A percentile compares a stretch with the other conserved stretches of the same genome.
Evolutionary conservation across 2,329 filamentous ascomycete species (phyloP).

Genomic region (Penicillium hordei): DNA sequence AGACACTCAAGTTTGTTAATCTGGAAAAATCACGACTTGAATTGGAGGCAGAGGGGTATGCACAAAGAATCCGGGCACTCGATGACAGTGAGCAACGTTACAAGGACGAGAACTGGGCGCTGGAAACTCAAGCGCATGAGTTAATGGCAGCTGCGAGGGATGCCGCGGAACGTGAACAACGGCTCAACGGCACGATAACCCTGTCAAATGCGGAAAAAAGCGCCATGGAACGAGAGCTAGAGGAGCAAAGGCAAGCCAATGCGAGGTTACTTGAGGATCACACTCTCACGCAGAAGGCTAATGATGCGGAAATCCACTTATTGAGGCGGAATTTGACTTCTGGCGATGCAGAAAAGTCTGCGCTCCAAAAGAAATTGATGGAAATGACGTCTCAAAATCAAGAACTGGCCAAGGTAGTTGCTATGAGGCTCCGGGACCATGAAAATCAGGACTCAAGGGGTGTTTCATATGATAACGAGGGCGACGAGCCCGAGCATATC

Average conservation of each 20-base stretch:
- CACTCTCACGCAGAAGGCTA: slow-evolving; percentile 70
- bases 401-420: slow-evolving; percentile 81
- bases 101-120: slow-evolving; percentile 98
- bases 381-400: slow-evolving; percentile 87
- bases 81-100: slow-evolving; percentile 95
- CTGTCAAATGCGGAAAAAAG: slow-evolving; percentile 72
- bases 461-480: slow-evolving; percentile 62
- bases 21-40: slow-evolving; percentile 77
- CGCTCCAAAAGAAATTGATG: slow-evolving; percentile 80
- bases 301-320: slow-evolving; percentile 83
- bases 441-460: slow-evolving; percentile 64
- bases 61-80: slow-evolving; percentile 75
- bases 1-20: slow-evolving; percentile 72
- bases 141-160: slow-evolving; percentile 72
- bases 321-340: slow-evolving; percentile 76
- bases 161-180: slow-evolving; percentile 77
- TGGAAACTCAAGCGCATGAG: slow-evolving; percentile 90
- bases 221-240: slow-evolving; percentile 76
- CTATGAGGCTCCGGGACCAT: slow-evolving; percentile 66
- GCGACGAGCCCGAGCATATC: slow-evolving; percentile 64
- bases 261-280: slow-evolving; percentile 81
- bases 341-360: slow-evolving; percentile 74
- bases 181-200: slow-evolving; percentile 71
- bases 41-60: slow-evolving; percentile 74
- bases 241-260: slow-evolving; percentile 80